phyloP scores from a whole-genome alignment of 148 eudicot genomes.

The Arbutus unedo region DNA sequence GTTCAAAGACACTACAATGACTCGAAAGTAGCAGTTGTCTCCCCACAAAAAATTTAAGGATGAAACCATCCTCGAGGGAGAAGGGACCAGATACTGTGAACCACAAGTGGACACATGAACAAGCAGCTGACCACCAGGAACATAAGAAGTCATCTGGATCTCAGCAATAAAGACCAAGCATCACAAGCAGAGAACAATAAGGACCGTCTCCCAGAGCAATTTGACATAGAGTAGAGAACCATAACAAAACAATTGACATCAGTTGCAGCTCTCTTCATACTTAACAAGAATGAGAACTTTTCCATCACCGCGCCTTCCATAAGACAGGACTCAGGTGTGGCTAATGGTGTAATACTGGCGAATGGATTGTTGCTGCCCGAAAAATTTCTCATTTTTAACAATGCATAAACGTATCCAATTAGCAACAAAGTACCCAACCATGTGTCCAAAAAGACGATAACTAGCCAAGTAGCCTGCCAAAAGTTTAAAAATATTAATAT shows the following conservation, averaged over 20 bases:
- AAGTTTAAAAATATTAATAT: conserved; percentile 40
- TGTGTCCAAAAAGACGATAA: conserved; percentile 35
- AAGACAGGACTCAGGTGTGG: not conserved
- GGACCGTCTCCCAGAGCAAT: conserved; percentile 15
- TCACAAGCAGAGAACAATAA: conserved; percentile 6
- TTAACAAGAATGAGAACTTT: conserved; percentile 20
- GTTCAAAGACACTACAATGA: conserved; percentile 6
- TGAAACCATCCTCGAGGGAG: not conserved
- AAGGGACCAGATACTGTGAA: not conserved
- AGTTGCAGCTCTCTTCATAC: conserved; percentile 14
- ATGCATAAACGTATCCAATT: conserved; percentile 24
- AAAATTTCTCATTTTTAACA: conserved; percentile 22
- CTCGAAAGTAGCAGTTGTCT: conserved; percentile 4
- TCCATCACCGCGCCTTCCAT: conserved; percentile 21
- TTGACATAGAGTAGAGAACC: conserved; percentile 6
- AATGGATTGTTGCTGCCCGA: conserved; percentile 21
- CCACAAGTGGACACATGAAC: conserved; percentile 1
- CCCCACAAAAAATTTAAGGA: not conserved
- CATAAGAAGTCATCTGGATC: conserved; percentile 15
- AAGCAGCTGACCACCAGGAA: not conserved
- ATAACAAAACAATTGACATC: conserved; percentile 10
- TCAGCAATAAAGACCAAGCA: conserved; percentile 14
- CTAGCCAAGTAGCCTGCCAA: conserved; percentile 62
- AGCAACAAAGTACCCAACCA: conserved; percentile 38
- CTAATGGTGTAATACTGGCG: conserved; percentile 7